Conservation (phyloP, 108 stramenopile genomes). For the Skeletonema tropicum region DNA sequence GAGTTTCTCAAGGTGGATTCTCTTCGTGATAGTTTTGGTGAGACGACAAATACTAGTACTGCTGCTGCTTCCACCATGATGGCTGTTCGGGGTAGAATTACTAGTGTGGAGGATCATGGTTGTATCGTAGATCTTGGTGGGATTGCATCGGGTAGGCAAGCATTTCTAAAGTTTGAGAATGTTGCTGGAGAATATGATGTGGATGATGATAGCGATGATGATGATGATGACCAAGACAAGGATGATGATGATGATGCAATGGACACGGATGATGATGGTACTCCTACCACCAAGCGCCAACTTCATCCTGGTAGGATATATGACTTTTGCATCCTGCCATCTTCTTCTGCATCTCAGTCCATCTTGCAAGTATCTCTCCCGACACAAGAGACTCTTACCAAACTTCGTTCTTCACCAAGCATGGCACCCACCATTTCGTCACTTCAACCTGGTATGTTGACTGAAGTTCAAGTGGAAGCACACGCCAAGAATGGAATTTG, state of each 20-base stretch:
- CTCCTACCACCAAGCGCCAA: constrained; percentile 20
- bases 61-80: not conserved
- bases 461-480: constrained; percentile 67
- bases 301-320: constrained; percentile 55
- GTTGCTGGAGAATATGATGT: constrained; percentile 59
- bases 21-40: too few species aligned
- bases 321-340: constrained; percentile 49
- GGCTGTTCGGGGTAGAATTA: constrained; percentile 64
- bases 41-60: not conserved
- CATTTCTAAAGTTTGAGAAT: constrained; percentile 75
- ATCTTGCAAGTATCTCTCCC: constrained; percentile 41
- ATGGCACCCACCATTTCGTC: constrained; percentile 48
- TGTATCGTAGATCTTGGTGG: constrained; percentile 72
- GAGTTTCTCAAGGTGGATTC: constrained; percentile 14
- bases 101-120: constrained; percentile 82
- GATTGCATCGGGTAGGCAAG: constrained; percentile 12
- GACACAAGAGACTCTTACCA: constrained; percentile 13
- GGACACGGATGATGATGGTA: not conserved
- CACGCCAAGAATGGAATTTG: constrained; percentile 83
- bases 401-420: constrained; percentile 17
- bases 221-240: constrained; percentile 42
- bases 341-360: constrained; percentile 15
- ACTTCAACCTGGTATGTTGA: constrained; percentile 71
- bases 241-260: constrained; percentile 30
- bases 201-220: constrained; percentile 20